phyloP scores from a whole-genome alignment of 225 moss, liverwort and hornwort species.

The Polytrichum commune region DNA sequence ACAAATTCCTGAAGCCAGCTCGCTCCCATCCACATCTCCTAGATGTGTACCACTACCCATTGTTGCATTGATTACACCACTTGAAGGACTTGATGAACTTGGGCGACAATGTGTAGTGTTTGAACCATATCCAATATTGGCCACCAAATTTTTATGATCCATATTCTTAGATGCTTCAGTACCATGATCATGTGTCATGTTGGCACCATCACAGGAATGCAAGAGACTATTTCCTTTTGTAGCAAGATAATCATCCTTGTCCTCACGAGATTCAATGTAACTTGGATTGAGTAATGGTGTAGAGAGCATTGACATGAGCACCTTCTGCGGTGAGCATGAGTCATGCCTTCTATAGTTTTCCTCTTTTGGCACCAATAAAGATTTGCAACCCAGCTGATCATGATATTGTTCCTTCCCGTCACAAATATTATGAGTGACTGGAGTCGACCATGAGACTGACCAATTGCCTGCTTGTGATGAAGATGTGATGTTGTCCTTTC shows the following conservation, averaged over 20 bases:
- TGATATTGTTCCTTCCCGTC: constrained; percentile 28
- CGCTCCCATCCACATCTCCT: constrained; percentile 14
- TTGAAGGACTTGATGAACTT: constrained; percentile 26
- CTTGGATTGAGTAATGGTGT: constrained; percentile 15
- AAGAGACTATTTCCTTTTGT: constrained; percentile 24
- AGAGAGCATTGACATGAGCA: constrained; percentile 41
- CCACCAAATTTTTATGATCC: constrained; percentile 14
- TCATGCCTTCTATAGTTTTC: constrained; percentile 34
- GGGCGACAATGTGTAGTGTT: constrained; percentile 13
- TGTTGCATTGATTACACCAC: constrained; percentile 6
- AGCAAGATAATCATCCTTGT: constrained; percentile 29
- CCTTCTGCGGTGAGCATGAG: constrained; percentile 36
- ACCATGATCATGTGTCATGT: constrained; percentile 35
- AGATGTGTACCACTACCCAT: not conserved
- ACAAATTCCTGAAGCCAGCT: not conserved
- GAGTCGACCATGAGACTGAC: constrained; percentile 86
- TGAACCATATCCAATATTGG: constrained; percentile 17
- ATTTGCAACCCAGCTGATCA: constrained; percentile 17
- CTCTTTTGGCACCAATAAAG: constrained; percentile 35
- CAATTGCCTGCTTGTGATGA: constrained; percentile 42
- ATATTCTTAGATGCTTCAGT: constrained; percentile 22
- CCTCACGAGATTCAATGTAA: constrained; percentile 32
- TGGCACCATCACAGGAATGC: constrained; percentile 13
- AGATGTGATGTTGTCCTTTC: constrained; percentile 51
- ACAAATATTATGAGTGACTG: constrained; percentile 32